These are phyloP conservation scores for Halophytophthora polymorphica DNA, from an alignment of 352 stramenopile genomes.

Conservation along the genomic window DNA sequence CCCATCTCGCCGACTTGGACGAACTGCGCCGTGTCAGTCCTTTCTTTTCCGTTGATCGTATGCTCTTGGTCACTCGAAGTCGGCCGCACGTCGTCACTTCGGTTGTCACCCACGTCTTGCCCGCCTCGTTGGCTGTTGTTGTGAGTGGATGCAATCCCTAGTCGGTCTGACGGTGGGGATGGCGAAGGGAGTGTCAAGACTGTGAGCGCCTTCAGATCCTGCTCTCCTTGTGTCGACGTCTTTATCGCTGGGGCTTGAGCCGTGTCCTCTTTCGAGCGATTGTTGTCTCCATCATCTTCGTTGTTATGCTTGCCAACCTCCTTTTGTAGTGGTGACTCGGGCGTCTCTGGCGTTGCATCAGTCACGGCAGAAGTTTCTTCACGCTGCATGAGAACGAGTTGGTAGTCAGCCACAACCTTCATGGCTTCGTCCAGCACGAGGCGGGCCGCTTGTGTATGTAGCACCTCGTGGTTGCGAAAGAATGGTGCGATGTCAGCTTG, in stretches of 20 bases:
- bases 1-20: slow-evolving; percentile 45
- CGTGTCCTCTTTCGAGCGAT: not conserved
- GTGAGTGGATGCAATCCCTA: not conserved
- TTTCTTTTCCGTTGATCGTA: not conserved
- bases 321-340: not conserved
- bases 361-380: not conserved
- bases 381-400: slow-evolving; percentile 40
- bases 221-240: not conserved
- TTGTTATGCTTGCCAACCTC: not conserved
- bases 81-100: slow-evolving; percentile 2
- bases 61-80: no score
- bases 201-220: not conserved
- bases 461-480: slow-evolving; percentile 32
- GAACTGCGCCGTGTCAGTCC: slow-evolving; percentile 26
- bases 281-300: not conserved
- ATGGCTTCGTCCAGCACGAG: slow-evolving; percentile 51
- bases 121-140: not conserved
- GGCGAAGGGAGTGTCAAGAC: not conserved
- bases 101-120: slow-evolving; percentile 1
- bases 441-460: slow-evolving; percentile 23
- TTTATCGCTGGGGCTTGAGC: not conserved
- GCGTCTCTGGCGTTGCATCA: not conserved
- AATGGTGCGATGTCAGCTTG: slow-evolving; percentile 65
- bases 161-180: not conserved
- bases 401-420: slow-evolving; percentile 53